Evolutionary conservation across 192 early-diverging fungal genomes (phyloP).

Genomic region (Diversispora eburnea): DNA sequence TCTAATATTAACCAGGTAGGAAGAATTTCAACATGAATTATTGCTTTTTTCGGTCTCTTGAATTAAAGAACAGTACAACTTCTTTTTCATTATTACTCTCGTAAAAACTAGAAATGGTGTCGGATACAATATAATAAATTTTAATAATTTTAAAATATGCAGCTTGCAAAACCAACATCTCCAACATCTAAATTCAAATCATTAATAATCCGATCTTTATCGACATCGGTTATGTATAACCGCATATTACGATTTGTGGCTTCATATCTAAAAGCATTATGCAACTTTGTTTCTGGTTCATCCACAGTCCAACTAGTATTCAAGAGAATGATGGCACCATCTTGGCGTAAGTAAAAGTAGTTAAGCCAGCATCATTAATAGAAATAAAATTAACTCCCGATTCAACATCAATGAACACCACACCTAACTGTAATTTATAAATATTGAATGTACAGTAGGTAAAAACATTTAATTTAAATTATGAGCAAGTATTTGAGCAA

Average conservation of each 20-base stretch:
- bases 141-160: constrained; percentile 43
- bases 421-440: constrained; percentile 55
- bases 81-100: constrained; percentile 29
- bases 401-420: constrained; percentile 36
- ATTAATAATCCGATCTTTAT: constrained; percentile 56
- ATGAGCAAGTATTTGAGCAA: constrained; percentile 43
- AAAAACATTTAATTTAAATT: constrained; percentile 41
- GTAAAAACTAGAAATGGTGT: constrained; percentile 32
- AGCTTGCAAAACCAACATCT: constrained; percentile 57
- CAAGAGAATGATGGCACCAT: constrained; percentile 54
- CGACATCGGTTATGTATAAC: constrained; percentile 62
- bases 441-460: constrained; percentile 51
- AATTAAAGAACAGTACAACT: constrained; percentile 11
- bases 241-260: constrained; percentile 50
- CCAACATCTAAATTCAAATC: constrained; percentile 49
- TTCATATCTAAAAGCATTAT: constrained; percentile 56
- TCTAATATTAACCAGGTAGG: constrained; percentile 48
- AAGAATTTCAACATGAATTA: constrained; percentile 36
- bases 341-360: constrained; percentile 50
- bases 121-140: constrained; percentile 2
- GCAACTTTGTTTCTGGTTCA: constrained; percentile 64
- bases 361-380: constrained; percentile 59
- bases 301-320: constrained; percentile 66
- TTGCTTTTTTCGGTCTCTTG: constrained; percentile 30
- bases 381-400: constrained; percentile 54